A percentile compares a stretch with the other conserved stretches of the same genome.
Evolutionary conservation across 2,329 filamentous ascomycete genomes (phyloP).

Genomic region (Sclerotinia minor): DNA sequence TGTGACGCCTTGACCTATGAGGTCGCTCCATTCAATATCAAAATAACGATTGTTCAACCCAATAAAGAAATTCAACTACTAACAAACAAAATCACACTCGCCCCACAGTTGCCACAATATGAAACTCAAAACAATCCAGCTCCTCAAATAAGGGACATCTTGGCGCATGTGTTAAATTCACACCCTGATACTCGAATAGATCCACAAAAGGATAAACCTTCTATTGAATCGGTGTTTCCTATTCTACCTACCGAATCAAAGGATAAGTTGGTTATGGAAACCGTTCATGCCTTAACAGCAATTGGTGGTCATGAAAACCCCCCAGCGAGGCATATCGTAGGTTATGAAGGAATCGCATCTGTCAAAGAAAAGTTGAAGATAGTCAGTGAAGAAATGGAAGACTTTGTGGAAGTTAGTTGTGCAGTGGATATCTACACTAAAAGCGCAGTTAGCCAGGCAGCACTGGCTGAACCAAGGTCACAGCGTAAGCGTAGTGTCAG

Average conservation of each 20-base stretch:
- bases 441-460: conserved; percentile 39
- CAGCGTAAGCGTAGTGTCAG: background rate
- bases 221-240: conserved; percentile 68
- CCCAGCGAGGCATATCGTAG: conserved; percentile 89
- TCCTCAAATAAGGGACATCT: conserved; percentile 79
- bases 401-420: conserved; percentile 85
- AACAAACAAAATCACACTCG: conserved; percentile 82
- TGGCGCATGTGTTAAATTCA: conserved; percentile 75
- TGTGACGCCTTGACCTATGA: conserved; percentile 96
- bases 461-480: conserved; percentile 25
- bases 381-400: conserved; percentile 92
- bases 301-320: conserved; percentile 97
- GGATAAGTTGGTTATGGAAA: conserved; percentile 78
- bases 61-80: conserved; percentile 89
- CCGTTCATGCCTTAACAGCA: conserved; percentile 84
- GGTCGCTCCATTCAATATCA: conserved; percentile 94
- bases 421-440: conserved; percentile 41
- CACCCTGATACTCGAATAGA: conserved; percentile 62
- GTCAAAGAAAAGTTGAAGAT: conserved; percentile 97
- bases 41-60: conserved; percentile 92
- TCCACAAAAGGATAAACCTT: conserved; percentile 33
- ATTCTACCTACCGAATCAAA: conserved; percentile 67
- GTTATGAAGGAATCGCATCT: conserved; percentile 79
- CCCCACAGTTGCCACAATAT: conserved; percentile 72
- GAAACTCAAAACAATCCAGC: conserved; percentile 70